These are phyloP conservation scores for Wickerhamomyces strasburgensis DNA, from an alignment of 805 yeast species.

Conservation along the genomic window DNA sequence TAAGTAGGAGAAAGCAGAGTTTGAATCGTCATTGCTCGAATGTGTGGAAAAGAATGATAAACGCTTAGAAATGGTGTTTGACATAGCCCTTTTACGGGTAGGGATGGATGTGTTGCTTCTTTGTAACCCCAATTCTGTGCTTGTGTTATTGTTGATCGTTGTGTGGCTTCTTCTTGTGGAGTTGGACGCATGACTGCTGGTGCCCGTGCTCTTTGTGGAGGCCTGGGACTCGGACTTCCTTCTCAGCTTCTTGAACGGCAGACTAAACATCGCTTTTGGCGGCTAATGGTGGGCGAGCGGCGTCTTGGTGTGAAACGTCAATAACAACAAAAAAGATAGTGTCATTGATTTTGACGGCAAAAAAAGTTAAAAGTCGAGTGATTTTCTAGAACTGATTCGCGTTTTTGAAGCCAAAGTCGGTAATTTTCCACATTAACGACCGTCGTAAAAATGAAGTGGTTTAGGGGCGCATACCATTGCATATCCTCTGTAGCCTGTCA, in stretches of 20 bases:
- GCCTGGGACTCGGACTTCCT: constrained; percentile 6
- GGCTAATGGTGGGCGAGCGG: too few species aligned
- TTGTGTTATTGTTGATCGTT: neutral
- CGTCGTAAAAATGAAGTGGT: too few species aligned
- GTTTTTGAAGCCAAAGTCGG: too few species aligned
- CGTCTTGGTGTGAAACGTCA: too few species aligned
- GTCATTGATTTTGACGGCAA: too few species aligned
- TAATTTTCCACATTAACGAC: too few species aligned
- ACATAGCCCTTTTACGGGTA: constrained; percentile 2
- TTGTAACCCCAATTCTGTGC: constrained; percentile 10
- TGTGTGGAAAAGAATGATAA: constrained; percentile 18
- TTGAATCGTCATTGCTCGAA: constrained; percentile 14
- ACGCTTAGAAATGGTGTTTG: constrained; percentile 11
- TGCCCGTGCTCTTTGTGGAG: neutral
- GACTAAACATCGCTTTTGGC: too few species aligned
- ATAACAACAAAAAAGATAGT: too few species aligned
- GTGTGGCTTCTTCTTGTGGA: neutral
- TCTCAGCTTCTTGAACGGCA: constrained; percentile 6
- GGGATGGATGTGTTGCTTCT: constrained; percentile 1
- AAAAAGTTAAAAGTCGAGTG: too few species aligned
- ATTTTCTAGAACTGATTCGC: too few species aligned
- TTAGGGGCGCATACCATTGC: too few species aligned
- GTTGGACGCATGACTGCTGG: constrained; percentile 3
- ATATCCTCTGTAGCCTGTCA: too few species aligned
- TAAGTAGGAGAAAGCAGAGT: constrained; percentile 8